Evolutionary conservation across 1,284 basidiomycete species (phyloP).

Genomic region (Wallemia ichthyophaga): DNA sequence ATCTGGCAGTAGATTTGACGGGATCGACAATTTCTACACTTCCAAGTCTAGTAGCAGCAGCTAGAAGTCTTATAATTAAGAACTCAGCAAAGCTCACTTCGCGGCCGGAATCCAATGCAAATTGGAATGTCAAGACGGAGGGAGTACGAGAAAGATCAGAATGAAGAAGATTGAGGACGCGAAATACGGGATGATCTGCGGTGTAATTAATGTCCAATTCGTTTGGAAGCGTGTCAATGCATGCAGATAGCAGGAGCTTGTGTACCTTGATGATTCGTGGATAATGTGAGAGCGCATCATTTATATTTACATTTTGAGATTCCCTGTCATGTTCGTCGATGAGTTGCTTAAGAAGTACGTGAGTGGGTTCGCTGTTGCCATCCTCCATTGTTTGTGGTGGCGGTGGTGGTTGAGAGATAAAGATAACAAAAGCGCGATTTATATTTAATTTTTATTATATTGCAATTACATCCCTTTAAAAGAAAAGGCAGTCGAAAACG

Average conservation of each 20-base stretch:
- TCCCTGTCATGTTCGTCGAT: background rate
- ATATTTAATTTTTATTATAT: no score
- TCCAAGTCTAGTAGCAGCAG: background rate
- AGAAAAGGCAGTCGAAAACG: background rate
- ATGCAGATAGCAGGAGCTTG: background rate
- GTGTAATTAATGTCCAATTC: background rate
- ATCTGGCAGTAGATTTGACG: background rate
- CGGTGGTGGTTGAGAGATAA: no score
- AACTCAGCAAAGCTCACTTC: background rate
- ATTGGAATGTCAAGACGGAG: background rate
- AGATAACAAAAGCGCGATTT: no score
- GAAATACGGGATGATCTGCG: background rate
- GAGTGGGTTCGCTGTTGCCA: background rate
- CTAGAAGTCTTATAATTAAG: background rate
- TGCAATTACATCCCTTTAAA: background rate
- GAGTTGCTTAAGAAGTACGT: background rate
- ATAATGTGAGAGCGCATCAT: background rate
- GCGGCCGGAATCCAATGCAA: background rate
- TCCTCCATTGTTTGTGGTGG: background rate
- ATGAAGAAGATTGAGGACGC: background rate
- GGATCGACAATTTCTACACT: background rate
- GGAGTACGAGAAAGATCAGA: background rate
- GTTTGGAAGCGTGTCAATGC: background rate
- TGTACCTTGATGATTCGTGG: background rate
- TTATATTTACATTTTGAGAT: background rate